Evolutionary conservation across 1,284 basidiomycete species (phyloP), one percentile per base, ranked within the genome.

Genomic region (Pascua guehoae): DNA sequence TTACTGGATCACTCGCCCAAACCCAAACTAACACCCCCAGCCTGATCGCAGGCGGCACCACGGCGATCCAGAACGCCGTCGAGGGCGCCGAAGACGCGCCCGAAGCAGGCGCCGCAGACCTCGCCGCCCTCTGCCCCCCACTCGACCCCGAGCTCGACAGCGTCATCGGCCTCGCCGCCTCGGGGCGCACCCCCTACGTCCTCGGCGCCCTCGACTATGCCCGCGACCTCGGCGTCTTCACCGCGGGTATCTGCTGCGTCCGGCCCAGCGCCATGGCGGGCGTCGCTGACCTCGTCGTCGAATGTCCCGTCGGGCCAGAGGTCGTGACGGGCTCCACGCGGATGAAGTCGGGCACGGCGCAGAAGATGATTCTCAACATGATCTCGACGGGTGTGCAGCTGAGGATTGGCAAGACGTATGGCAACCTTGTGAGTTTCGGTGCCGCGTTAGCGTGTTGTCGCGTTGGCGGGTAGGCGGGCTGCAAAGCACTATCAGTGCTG

Each of bases 321-420:
- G 64, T 61, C 17, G 62, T 65, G 12, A 63, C 64, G 15, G 64
- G 64, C 11, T 57, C 54, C 44, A 65, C 64, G 17, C 39, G 64
- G 46, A 61, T 65, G 58, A 65, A 65, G 58, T 47, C 46, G 16
- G 64, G 61, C 1, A 65, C 58, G 16, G 64, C 64, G 39, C 51
- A 54, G 18, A 65, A 65, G 56, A 61, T 65, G 64, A 56, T 65
- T 12, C 58, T 65, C 38, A 65, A 65, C 51, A 65, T 63, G 64
- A 52, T 65, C 38, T 57, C 54, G 10, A 61, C 61, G 1, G 61
- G 58, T 5, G 54, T 63, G 9, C 53, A 56, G 53, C 54, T 65
- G 16, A 51, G 49, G n/a, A 50, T 57, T 12, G 64, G 64, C 39
- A 63, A 63, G 59, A 65, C 64, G 38, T 61, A 58, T 44, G 64